Evolutionary conservation across 2,329 filamentous ascomycete species (phyloP), one percentile per base, ranked within the genome.

Genomic region (Colletotrichum abscissum): DNA sequence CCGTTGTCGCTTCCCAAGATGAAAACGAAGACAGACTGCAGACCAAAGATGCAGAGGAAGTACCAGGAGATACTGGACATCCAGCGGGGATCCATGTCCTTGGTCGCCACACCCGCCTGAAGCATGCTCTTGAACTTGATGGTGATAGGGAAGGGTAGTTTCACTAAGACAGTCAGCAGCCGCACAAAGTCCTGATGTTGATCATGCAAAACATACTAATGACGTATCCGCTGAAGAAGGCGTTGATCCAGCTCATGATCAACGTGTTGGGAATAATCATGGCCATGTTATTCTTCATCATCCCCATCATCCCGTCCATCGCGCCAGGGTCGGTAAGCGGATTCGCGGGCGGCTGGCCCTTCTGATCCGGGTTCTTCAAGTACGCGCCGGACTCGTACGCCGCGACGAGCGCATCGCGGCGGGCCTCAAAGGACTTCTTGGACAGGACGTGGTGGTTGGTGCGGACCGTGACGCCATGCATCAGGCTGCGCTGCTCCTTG

Each of bases 251-350:
- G 77, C 96, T 97, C 97, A 99, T 99, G 78, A 99, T 99, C 81
- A 99, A 85, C 6, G 95, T 98, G 84, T 99, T 98, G 62, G 97
- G 97, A 72, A 99, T 95, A 87, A 99, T 98, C 97, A 98, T 99
- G 76, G 97, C 96, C 94, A 99, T 98, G 82, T 99, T 98, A 71
- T 95, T 95, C 90, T 99, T 99, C 94, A 99, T 97, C 95, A 98
- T 98, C 77, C 97, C 96, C 97, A 99, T 99, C 97, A 99, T 99
- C 77, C 95, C 96, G 81, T 99, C 97, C 97, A 99, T 99, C 72
- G 94, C 95, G 60, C 93, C 93, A 26, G 97, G 97, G 82, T 99
- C 97, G 12, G 93, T 94, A 91, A 99, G 95, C 4, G 97, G 97
- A 84, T 98, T 99, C 49, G 94, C 91, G 24, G 95, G 93, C 3